Conservation (phyloP, 1,284 basidiomycete species). For the Papiliotrema fonsecae region DNA sequence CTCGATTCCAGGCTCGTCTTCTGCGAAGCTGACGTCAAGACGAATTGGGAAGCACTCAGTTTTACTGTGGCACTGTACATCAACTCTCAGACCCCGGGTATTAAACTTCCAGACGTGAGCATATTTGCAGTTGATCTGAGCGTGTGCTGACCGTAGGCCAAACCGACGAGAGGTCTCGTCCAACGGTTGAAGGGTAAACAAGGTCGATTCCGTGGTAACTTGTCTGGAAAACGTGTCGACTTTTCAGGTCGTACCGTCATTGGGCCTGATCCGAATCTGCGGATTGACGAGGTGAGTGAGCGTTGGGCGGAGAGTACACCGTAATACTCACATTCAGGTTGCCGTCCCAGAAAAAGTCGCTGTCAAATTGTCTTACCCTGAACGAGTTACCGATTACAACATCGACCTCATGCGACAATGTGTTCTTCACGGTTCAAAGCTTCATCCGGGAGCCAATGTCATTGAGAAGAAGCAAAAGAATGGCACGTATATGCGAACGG, state of each 20-base stretch:
- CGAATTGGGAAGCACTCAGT: constrained; percentile 96
- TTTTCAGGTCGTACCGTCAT: constrained; percentile 99
- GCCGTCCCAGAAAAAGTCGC: constrained; percentile 96
- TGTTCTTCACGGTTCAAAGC: constrained; percentile 82
- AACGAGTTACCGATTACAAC: constrained; percentile 90
- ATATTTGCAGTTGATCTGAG: not conserved
- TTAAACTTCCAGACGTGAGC: constrained; percentile 63
- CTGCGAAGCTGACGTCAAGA: constrained; percentile 49
- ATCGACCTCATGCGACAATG: constrained; percentile 72
- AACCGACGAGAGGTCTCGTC: constrained; percentile 94
- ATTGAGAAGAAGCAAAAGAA: constrained; percentile 62
- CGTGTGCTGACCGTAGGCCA: constrained; percentile 54
- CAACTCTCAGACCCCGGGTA: constrained; percentile 94
- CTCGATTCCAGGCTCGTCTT: not conserved
- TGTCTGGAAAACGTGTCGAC: constrained; percentile 98
- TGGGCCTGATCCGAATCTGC: constrained; percentile 94
- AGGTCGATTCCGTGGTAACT: constrained; percentile 96
- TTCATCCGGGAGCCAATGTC: constrained; percentile 92
- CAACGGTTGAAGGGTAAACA: constrained; percentile 98
- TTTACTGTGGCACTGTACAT: constrained; percentile 95
- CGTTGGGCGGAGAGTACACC: not conserved
- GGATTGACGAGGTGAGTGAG: constrained; percentile 73
- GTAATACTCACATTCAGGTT: constrained; percentile 50
- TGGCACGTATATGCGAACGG: constrained; percentile 18
- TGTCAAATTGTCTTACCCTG: constrained; percentile 93